Base-by-base conservation (phyloP, 371 early-diverging fungal species). In the Syncephalastrum contaminatum region DNA sequence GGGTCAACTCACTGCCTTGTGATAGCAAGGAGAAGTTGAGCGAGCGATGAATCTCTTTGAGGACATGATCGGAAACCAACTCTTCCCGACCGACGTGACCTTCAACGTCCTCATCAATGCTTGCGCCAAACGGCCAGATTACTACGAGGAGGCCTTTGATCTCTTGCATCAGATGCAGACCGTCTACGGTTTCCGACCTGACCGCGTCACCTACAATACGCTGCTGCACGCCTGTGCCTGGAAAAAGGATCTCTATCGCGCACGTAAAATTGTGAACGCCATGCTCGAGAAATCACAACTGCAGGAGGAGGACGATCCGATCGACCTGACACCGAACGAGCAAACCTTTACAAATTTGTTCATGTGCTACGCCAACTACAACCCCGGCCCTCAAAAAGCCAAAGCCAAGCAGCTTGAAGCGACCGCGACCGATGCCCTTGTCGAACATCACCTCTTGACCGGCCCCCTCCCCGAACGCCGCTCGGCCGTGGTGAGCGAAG, bases 101-200 rank as follows among this genome's bases (percentile, higher is more conserved):
- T 94, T 90, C 57, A 95, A 90, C 56, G 80, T 88, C 10, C 73
- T 97, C 18, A 91, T 95, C 52, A 81, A 88, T 48, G 95, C 96
- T 2, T 93, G 93, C 60, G 92, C 89, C 0, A 78, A 79, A 53
- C 80, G 94, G 15, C 73, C 83, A 0, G 92, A 93, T 54, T 94
- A 93, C 66, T 93, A 87, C 67, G 66, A 80, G 42, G 88, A 91
- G 54, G 88, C 92, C 0, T 93, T 93, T 54, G 78, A 72, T n/a
- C 66, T 95, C 27, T 67, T 94, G 40, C 80, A 84, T 18, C 90
- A 94, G 54, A 94, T 96, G 95, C 70, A 82, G 43, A 79, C 75
- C 30, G 75, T 77, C 4, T 81, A 88, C 50, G 94, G 93, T 13
- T 93, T 93, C 61, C 69, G 76, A 55, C 92, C 94, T 1, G 88